Evolutionary conservation across 345 rosid species (phyloP).

Genomic region (Arabis hirsuta): DNA sequence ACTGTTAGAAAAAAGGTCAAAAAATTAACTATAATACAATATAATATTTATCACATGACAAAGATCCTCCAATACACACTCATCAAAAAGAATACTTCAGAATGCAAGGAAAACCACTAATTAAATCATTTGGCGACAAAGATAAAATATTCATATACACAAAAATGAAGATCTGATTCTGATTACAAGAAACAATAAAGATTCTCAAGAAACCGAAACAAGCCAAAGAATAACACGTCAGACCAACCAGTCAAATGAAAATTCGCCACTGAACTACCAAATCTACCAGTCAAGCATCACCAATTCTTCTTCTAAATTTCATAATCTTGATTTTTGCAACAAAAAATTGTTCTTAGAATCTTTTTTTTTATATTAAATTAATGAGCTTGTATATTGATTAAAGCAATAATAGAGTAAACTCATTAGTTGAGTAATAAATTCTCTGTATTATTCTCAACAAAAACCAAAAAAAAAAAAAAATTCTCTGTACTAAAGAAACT

Average conservation of each 20-base stretch:
- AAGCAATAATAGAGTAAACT: slow-evolving; percentile 13
- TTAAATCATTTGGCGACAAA: not conserved
- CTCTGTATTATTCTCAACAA: slow-evolving; percentile 9
- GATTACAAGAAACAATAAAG: slow-evolving; percentile 29
- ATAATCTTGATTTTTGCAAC: slow-evolving; percentile 16
- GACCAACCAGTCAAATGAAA: not conserved
- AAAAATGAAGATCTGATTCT: slow-evolving; percentile 35
- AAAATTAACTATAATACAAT: not conserved
- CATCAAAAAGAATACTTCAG: slow-evolving; percentile 10
- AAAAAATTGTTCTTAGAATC: not conserved
- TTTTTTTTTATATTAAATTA: too few relatives aligned
- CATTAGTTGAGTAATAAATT: not conserved
- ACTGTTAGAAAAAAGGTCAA: too few relatives aligned
- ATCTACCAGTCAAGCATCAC: slow-evolving; percentile 24
- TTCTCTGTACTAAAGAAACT: not conserved
- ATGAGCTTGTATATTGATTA: not conserved
- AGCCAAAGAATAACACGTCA: slow-evolving; percentile 34
- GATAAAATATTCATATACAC: not conserved
- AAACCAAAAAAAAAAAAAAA: too few relatives aligned
- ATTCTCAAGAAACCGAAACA: slow-evolving; percentile 6
- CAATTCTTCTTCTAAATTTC: slow-evolving; percentile 17
- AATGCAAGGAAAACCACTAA: slow-evolving; percentile 1
- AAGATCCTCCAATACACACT: slow-evolving; percentile 14
- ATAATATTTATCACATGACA: slow-evolving; percentile 10
- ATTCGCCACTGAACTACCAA: slow-evolving; percentile 6